Evolutionary conservation across 352 stramenopile species (phyloP), one percentile per base, ranked within the genome.

Genomic region (Globisporangium parvum): DNA sequence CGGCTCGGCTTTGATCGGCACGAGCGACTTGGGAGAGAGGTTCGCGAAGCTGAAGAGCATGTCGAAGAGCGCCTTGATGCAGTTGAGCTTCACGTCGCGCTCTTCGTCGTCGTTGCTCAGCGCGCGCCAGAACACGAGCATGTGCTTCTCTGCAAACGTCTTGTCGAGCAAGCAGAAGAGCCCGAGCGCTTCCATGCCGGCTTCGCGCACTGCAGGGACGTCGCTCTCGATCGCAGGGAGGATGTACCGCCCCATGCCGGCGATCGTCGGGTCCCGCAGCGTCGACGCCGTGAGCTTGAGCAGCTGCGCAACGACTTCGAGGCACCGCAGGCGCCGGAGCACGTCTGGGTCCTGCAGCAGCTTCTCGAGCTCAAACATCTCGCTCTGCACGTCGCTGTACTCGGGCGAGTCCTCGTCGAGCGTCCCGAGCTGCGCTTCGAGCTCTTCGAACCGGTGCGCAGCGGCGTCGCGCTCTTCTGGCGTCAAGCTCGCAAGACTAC

Each of bases 101-200:
- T 92, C 82, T 72, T 92, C 82, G 33, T 91, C 73, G 10, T 79
- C 71, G 42, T 87, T 87, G 65, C 87, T 89, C 46, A 92, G 66
- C 1, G 80, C 82, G 39, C 73, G 73, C 82, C 79, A 92, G 55
- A 92, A 92, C 3, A 90, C 73, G 47, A 89, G 70, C 57, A 89
- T 64, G 53, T 92, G 82, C 1, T 73, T 66, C 45, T 87, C 75
- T 0, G 82, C 80, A 6, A 90, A 70, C 28, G 74, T 66, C 46
- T 86, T 81, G 39, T 92, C 82, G 9, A 92, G 69, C 47, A 92
- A 37, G 53, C 72, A 86, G 37, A 84, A 87, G 4, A 92, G 59
- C 11, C 79, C 82, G 12, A 92, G 65, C 47, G 82, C 87, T 57
- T 91, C 80, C 56, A 92, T 76, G 31, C 77, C 82, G 15, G 75